Base-by-base conservation (phyloP, 108 stramenopile species). In the Schizochytrium sp. region DNA sequence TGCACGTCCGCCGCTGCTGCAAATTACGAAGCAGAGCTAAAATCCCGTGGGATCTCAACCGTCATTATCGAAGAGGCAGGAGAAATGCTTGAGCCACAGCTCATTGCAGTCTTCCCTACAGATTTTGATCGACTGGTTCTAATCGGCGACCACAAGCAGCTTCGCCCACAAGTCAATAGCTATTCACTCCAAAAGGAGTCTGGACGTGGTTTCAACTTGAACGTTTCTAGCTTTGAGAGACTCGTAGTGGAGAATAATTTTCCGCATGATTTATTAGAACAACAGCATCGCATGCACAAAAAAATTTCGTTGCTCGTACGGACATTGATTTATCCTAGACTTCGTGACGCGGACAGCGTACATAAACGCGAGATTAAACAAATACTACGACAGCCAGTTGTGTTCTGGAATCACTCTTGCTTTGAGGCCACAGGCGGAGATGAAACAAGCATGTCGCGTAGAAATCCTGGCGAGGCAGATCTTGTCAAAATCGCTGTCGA, bases 81-180 rank as follows among this genome's bases (percentile, higher is more conserved):
- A 0, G 95, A 97, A 89, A 93, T 97, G 3, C 72, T 95, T 17
- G 96, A 97, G 90, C 60, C 92, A 2, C 94, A 96, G 73, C 72
- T 96, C 17, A 46, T 97, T 38, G 88, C 95, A 10, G 76, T 87
- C 2, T 90, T 96, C 0, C 89, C 89, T 8, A 87, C 89, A 5
- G 60, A 57, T n/a, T 94, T 94, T n/a, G 92, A 95, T 87, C 95
- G 95, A 57, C 91, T 96, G 38, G 94, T 96, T 61, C 49, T 96
- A 12, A 96, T 96, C 69, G 96, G 96, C 38, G 96, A 96, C 88
- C 96, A 96, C 89, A 88, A 91, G 88, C 96, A 96, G 88, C 94
- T 96, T 10, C 92, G 95, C 13, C 96, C 96, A 2, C 95, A 95
- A 87, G 92, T 95, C 8, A 94, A 95, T 57, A 90, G 87, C 28